phyloP scores from a whole-genome alignment of 495 filamentous ascomycete species.

The Aspergillus bridgeri region DNA sequence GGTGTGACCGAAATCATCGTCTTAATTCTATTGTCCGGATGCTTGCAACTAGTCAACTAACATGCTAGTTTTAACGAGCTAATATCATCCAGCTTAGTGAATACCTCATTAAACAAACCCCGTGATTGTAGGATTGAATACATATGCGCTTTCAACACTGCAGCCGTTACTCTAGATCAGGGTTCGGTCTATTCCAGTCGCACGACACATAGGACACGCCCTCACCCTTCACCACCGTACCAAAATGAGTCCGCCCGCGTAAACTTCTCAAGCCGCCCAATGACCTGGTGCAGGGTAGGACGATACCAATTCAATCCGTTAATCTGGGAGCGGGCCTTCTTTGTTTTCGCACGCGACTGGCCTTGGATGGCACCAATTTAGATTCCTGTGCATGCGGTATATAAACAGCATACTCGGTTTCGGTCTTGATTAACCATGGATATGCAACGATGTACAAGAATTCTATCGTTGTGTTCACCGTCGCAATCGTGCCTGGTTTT shows the following conservation, averaged over 20 bases:
- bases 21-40: no score
- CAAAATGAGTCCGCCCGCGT: slow-evolving; percentile 49
- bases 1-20: no score
- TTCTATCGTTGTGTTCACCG: slow-evolving; percentile 37
- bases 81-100: no score
- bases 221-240: slow-evolving; percentile 47
- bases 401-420: slow-evolving; percentile 45
- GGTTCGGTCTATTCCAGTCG: slow-evolving; percentile 34
- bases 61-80: no score
- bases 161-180: no score
- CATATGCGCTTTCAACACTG: no score
- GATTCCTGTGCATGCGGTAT: slow-evolving; percentile 36
- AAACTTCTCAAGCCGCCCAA: slow-evolving; percentile 48
- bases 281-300: slow-evolving; percentile 55
- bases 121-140: no score
- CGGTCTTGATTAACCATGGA: slow-evolving; percentile 43
- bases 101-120: no score
- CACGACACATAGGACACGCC: slow-evolving; percentile 47
- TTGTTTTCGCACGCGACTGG: slow-evolving; percentile 30
- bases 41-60: no score
- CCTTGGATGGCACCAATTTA: slow-evolving; percentile 31
- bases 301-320: slow-evolving; percentile 46
- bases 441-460: slow-evolving; percentile 46
- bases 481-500: slow-evolving; percentile 49
- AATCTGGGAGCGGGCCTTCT: slow-evolving; percentile 42